Conservation (phyloP, 2,329 filamentous ascomycete genomes). For the Aspergillus unguis region DNA sequence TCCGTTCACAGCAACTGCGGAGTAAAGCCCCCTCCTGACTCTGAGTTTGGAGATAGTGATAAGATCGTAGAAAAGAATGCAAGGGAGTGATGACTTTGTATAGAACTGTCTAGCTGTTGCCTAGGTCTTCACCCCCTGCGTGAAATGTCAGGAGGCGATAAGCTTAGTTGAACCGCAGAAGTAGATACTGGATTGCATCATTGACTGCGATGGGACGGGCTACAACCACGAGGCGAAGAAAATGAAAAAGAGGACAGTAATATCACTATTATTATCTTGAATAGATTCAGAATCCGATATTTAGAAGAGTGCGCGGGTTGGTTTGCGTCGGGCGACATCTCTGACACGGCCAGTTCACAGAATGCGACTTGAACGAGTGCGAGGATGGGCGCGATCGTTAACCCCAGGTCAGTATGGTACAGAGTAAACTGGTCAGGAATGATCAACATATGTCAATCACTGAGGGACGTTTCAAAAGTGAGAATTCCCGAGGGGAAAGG, state of each 20-base stretch:
- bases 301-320: background rate
- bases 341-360: background rate
- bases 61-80: constrained; percentile 6
- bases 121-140: constrained; percentile 1
- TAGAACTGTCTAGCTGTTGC: background rate
- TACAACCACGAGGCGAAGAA: background rate
- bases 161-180: constrained; percentile 20
- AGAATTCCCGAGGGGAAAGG: constrained; percentile 1
- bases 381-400: background rate
- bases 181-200: background rate
- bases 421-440: background rate
- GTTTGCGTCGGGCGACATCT: background rate
- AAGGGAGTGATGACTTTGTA: constrained; percentile 14
- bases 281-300: no score
- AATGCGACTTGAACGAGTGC: background rate
- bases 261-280: no score
- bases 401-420: background rate
- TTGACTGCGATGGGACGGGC: background rate
- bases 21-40: no score
- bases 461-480: background rate
- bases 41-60: no score
- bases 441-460: background rate
- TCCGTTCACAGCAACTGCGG: no score
- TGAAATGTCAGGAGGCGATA: constrained; percentile 16
- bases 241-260: no score